Evolutionary conservation across 768 basidiomycete genomes (phyloP).

Genomic region (Gymnopilus dilepis): DNA sequence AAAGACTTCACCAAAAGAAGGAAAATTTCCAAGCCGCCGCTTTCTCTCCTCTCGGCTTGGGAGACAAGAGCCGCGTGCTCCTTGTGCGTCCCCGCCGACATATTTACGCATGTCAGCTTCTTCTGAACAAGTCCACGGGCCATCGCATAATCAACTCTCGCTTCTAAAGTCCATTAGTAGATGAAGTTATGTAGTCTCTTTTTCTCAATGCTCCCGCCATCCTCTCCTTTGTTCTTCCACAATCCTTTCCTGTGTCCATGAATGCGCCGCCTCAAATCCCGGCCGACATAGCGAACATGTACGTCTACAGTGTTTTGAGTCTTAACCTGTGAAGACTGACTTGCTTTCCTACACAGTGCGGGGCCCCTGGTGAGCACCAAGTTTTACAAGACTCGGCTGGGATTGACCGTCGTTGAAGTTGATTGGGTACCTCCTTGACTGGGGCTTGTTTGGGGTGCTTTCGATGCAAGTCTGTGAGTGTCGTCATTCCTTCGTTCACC

Average conservation of each 20-base stretch:
- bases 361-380: conserved; percentile 13
- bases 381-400: not conserved
- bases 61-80: conserved; percentile 4
- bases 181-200: not conserved
- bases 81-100: not conserved
- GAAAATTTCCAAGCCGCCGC: not conserved
- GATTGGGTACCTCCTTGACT: conserved; percentile 12
- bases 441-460: conserved; percentile 16
- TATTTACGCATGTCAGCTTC: conserved; percentile 5
- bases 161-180: conserved; percentile 2
- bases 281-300: conserved; percentile 15
- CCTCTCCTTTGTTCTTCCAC: not conserved
- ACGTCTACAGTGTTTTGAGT: not conserved
- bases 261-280: conserved; percentile 11
- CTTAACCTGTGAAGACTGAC: not conserved
- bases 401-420: conserved; percentile 4
- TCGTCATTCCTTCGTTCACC: not conserved
- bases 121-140: conserved; percentile 10
- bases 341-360: not conserved
- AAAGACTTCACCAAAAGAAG: not conserved
- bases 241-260: conserved; percentile 3
- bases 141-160: conserved; percentile 13
- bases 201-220: not conserved
- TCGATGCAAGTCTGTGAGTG: conserved; percentile 17
- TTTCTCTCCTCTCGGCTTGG: not conserved